Conservation (phyloP, 805 yeast species). For the Cyberlindnera petersonii region DNA sequence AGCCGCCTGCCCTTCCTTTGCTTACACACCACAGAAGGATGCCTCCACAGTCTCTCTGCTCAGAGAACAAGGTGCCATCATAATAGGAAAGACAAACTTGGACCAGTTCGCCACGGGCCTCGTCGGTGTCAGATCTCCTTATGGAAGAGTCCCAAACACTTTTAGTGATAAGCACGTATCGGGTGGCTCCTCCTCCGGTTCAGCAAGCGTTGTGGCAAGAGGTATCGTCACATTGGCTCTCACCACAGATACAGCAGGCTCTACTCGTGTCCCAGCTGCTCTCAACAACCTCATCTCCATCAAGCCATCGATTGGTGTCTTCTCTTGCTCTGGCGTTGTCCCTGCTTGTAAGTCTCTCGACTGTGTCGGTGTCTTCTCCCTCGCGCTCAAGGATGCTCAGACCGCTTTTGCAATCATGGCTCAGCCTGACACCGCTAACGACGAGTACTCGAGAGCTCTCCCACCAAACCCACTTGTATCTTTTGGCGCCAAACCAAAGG, state of each 20-base stretch:
- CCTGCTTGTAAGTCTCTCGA: constrained; percentile 96
- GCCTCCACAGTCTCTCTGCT: constrained; percentile 72
- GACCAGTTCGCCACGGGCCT: constrained; percentile 98
- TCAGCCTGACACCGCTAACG: constrained; percentile 58
- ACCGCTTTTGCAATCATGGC: constrained; percentile 67
- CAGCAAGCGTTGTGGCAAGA: constrained; percentile 86
- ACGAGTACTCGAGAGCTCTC: constrained; percentile 75
- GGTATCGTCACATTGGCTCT: constrained; percentile 86
- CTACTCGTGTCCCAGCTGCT: constrained; percentile 97
- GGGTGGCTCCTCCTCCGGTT: constrained; percentile 96
- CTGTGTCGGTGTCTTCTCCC: constrained; percentile 82
- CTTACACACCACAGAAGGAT: constrained; percentile 65
- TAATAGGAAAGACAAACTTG: constrained; percentile 89
- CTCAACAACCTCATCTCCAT: constrained; percentile 87
- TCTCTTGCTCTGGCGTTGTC: constrained; percentile 88
- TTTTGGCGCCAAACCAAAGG: constrained; percentile 55
- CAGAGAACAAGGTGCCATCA: constrained; percentile 86
- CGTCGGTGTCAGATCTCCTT: constrained; percentile 93
- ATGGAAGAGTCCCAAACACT: constrained; percentile 82
- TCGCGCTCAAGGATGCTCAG: constrained; percentile 82
- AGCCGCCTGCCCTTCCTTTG: constrained; percentile 90
- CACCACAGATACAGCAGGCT: constrained; percentile 98
- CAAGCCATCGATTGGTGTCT: constrained; percentile 87
- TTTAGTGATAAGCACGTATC: constrained; percentile 75
- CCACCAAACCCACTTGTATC: constrained; percentile 62